These are phyloP conservation scores for Chalara sp. DNA, from an alignment of 2,329 filamentous ascomycete species.

Conservation along the genomic window DNA sequence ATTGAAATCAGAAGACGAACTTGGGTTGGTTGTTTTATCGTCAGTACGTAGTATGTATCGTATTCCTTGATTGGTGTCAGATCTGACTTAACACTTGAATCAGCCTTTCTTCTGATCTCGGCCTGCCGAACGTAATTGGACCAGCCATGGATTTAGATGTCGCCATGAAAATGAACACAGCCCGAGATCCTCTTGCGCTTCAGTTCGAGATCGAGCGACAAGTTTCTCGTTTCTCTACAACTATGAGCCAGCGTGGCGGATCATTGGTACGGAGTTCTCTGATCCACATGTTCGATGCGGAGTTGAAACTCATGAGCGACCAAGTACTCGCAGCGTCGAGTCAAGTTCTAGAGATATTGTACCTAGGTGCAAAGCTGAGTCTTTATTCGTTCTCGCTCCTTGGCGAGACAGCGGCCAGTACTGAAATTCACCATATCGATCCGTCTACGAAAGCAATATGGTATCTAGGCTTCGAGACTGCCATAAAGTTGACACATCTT, in stretches of 20 bases:
- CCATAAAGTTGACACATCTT: not conserved
- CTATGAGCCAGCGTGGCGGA: not conserved
- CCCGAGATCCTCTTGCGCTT: not conserved
- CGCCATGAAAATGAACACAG: not conserved
- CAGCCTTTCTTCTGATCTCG: slow-evolving; percentile 2
- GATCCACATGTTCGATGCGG: slow-evolving; percentile 1
- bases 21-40: slow-evolving; percentile 2
- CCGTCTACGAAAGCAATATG: not conserved
- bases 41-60: slow-evolving; percentile 1
- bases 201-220: slow-evolving; percentile 3
- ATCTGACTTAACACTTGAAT: not conserved
- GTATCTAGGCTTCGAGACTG: slow-evolving; percentile 2
- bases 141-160: slow-evolving; percentile 3
- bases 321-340: not conserved
- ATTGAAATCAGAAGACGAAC: slow-evolving; percentile 1
- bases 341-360: not conserved
- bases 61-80: not conserved
- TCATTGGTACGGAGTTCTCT: not conserved
- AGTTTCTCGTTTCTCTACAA: slow-evolving; percentile 1
- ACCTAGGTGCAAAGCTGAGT: not conserved
- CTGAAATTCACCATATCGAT: not conserved
- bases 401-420: not conserved
- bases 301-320: not conserved
- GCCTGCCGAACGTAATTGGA: slow-evolving; percentile 1
- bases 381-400: slow-evolving; percentile 1